phyloP scores from a whole-genome alignment of 768 basidiomycete genomes.

The Tulasnella calospora region DNA sequence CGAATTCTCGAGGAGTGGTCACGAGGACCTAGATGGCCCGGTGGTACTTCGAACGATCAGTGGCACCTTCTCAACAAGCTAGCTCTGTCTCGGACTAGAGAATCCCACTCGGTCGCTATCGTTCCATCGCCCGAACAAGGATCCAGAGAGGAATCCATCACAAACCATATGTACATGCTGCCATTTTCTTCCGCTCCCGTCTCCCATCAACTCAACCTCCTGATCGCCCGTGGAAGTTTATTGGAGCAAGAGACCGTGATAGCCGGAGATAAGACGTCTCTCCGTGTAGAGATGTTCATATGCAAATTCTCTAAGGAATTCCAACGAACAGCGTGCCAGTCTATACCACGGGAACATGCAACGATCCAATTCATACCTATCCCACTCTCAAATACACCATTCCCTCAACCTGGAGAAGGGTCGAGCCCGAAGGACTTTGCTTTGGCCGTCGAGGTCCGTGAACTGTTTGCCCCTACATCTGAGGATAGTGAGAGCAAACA shows the following conservation, averaged over 20 bases:
- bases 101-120: neutral
- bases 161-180: neutral
- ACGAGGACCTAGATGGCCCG: neutral
- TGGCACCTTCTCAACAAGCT: neutral
- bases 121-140: neutral
- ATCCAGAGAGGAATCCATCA: neutral
- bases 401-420: constrained; percentile 65
- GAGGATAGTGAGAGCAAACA: neutral
- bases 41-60: neutral
- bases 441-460: neutral
- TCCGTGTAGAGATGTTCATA: constrained; percentile 5
- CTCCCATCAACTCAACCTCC: neutral
- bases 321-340: neutral
- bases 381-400: constrained; percentile 49
- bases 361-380: constrained; percentile 52
- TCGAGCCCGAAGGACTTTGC: constrained; percentile 69
- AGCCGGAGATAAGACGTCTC: neutral
- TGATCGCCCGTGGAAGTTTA: neutral
- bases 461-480: neutral
- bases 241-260: neutral
- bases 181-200: neutral
- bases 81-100: neutral
- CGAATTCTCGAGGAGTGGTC: constrained; percentile 57
- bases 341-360: neutral
- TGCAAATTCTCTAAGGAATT: neutral